Evolutionary conservation across 257 asterid genomes (phyloP), one percentile per base, ranked within the genome.

Genomic region (Fraxinus cuspidata): DNA sequence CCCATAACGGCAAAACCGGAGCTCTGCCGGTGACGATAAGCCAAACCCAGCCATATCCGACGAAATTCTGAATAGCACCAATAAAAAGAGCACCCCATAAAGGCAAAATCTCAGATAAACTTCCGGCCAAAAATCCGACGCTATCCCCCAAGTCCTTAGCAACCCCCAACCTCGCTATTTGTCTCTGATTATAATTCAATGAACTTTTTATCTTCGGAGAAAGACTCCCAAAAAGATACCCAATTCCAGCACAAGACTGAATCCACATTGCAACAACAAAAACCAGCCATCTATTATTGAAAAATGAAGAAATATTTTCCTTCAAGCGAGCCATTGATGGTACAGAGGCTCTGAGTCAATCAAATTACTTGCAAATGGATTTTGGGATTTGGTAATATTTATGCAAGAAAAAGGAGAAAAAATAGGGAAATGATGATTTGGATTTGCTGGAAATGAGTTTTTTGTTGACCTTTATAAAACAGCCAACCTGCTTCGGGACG

Each of bases 11-110:
- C 49, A 87, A 32, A 15, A 42, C 68, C 1, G 89, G 89, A 77
- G 77, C 73, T 80, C 87, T 83, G 29, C 89, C 80, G 37, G 91
- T 80, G 67, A 84, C 78, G 67, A 87, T 38, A 25, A 87, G 91
- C 91, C 91, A 87, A 78, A 87, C 91, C 88, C 87, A 85, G 18
- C 91, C 91, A 60, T 87, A 87, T 1, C 89, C 91, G 10, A 87
- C 58, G n/a, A 87, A 80, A 47, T 87, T 87, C 78, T 81, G 85
- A 0, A 81, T 8, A 51, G 85, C 91, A 74, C 91, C 91, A 34
- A 87, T 83, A 58, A 87, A 83, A 60, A 87, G 89, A 77, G 85
- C 82, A 49, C 72, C 91, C 91, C 91, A 87, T 15, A 87, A 67
- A 25, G 91, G 91, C 76, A 87, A 82, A 29, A 83, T 42, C 82